Base-by-base conservation (phyloP, 2,329 filamentous ascomycete species). In the Stromatinia cepivora region DNA sequence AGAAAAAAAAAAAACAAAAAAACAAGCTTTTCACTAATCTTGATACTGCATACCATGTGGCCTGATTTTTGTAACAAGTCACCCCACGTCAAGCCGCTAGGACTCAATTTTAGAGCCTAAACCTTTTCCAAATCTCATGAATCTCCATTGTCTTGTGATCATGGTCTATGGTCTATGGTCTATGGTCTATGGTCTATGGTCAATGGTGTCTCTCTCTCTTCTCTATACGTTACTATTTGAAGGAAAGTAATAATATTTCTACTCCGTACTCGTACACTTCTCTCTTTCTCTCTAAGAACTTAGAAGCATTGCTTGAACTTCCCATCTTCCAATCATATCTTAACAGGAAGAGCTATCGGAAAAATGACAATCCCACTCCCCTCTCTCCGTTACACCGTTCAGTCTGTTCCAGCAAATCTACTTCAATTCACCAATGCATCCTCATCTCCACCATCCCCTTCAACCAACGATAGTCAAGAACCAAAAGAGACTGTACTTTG, bases 401-500 rank as follows among this genome's bases (percentile, higher is more conserved):
- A 62, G 28, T 25, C 56, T 7, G 48, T 67, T 15, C 66, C 66
- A 13, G 45, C 57, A 11, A 62, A 62, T 36, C 46, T 52, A 8
- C 66, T 63, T 20, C 36, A 50, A 28, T 39, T 67, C 52, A 56
- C 39, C 31, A 31, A 25, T 5, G 20, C 28, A 56, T 25, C 65
- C 45, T 42, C 52, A 15, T 48, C 53, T 22, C 11, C 66, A 46
- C 31, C 62, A 31, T 65, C 68, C 4, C 59, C 66, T 10, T 25
- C 34, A 20, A 36, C 34, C 20, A 31, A 17, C 20, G 34, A 53
- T 36, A 28, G 10, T 13, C 54, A 67, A 20, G 34, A 56, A 15
- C 46, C 67, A 20, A 66, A 75, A 67, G 84, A 84, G 6, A 80
- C 85, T 74, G 85, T 86, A 67, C 81, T 91, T 36, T 91, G 88